Conservation (phyloP, 192 early-diverging fungal genomes). For the Kickxella alabastrina region DNA sequence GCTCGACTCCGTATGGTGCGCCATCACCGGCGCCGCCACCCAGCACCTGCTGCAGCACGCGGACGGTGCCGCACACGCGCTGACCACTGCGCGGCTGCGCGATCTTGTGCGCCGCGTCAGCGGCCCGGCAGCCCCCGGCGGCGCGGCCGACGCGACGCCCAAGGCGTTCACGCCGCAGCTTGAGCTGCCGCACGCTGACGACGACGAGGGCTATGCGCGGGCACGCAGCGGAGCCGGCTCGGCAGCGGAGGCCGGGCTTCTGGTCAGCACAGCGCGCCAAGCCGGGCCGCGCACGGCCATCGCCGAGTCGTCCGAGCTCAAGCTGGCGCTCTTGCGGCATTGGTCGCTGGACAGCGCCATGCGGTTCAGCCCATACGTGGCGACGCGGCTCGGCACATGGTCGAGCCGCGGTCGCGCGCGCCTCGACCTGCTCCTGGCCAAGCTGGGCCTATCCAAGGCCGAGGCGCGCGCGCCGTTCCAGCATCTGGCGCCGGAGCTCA, state of each 20-base stretch:
- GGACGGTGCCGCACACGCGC: constrained; percentile 61
- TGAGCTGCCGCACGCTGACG: constrained; percentile 18
- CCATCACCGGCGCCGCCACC: constrained; percentile 76
- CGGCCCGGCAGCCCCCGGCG: background rate
- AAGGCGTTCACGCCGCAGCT: constrained; percentile 20
- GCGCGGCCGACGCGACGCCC: background rate
- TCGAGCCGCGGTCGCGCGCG: constrained; percentile 73
- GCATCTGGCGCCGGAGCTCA: constrained; percentile 75
- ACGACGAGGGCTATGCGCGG: constrained; percentile 29
- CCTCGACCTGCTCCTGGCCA: constrained; percentile 78
- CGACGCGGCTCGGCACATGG: constrained; percentile 85
- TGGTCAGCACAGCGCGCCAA: constrained; percentile 21
- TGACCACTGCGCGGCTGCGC: constrained; percentile 58
- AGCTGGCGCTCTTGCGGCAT: constrained; percentile 82
- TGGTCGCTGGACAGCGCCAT: constrained; percentile 89
- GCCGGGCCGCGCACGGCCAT: constrained; percentile 13
- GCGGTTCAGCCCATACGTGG: constrained; percentile 85
- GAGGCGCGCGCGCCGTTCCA: constrained; percentile 73
- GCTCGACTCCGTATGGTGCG: constrained; percentile 78
- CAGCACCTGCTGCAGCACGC: constrained; percentile 76
- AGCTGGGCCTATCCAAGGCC: constrained; percentile 85
- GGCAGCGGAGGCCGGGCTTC: constrained; percentile 23
- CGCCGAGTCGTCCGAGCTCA: constrained; percentile 66
- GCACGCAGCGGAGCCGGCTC: constrained; percentile 14
- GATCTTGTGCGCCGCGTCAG: constrained; percentile 67